phyloP scores from a whole-genome alignment of 257 asterid species.

The Solanum infundibuliforme region DNA sequence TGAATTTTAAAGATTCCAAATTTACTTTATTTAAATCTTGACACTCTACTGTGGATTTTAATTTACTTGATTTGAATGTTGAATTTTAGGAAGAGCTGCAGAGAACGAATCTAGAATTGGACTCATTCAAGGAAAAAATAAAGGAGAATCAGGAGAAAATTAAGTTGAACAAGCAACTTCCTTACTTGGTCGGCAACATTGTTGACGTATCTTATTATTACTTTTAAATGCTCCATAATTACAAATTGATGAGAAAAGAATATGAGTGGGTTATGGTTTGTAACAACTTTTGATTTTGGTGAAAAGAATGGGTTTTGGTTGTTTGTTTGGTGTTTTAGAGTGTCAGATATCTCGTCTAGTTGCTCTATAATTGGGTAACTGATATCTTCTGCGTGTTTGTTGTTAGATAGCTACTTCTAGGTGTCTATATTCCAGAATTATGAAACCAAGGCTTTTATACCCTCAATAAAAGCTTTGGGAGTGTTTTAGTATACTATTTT shows the following conservation, averaged over 20 bases:
- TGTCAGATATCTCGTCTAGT: background rate
- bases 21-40: background rate
- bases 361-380: background rate
- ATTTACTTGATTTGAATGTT: background rate
- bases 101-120: slow-evolving; percentile 70
- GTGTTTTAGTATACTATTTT: background rate
- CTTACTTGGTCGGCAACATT: slow-evolving; percentile 82
- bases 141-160: slow-evolving; percentile 85
- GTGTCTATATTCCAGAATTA: background rate
- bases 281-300: background rate
- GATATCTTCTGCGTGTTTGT: background rate
- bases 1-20: slow-evolving; percentile 55
- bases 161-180: slow-evolving; percentile 79
- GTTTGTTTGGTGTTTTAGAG: background rate
- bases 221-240: background rate
- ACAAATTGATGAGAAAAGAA: background rate
- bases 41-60: background rate
- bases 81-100: slow-evolving; percentile 59
- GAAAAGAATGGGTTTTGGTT: background rate
- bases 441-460: background rate
- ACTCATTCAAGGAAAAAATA: slow-evolving; percentile 69
- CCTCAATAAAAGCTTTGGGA: background rate
- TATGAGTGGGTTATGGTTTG: background rate
- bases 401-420: background rate
- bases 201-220: slow-evolving; percentile 21